Base-by-base conservation (phyloP, 148 eudicot species). In the Spergularia marina region DNA sequence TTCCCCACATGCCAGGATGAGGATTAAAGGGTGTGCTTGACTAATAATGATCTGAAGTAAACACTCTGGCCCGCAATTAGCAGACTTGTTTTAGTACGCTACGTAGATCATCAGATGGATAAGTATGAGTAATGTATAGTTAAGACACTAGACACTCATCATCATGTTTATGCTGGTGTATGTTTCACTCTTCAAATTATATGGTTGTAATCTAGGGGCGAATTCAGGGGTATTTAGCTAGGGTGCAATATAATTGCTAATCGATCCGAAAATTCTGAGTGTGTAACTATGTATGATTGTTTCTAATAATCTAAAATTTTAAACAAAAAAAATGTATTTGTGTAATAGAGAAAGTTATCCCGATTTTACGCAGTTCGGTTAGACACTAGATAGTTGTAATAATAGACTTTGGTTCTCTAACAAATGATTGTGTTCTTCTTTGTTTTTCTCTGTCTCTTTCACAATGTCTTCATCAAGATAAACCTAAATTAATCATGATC, bases 61-160 rank as follows among this genome's bases (percentile, higher is more conserved):
- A 73, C 41, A 70, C 49, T n/a, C 23, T 30, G 68, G 58, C 11
- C 18, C 47, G 60, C 59, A 62, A 54, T 74, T 64, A 56, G 65
- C 36, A 65, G 7, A 18, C 74, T 60, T 60, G 73, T 72, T 78
- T 78, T 55, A 66, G 58, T 73, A 78, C 81, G 76, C 51, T 57
- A 78, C 81, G 73, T 49, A 23, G 5, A 16, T 21, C 10, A 13
- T 4, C 57, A 54, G 18, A 6, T 21, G 18, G 14, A 63, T 30
- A 63, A 63, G 12, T 5, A 74, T 61, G 8, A 61, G 25, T 25
- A 23, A 23, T 55, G 17, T 15, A 56, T 44, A 44, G 5, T 44
- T 9, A 6, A 44, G 49, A 6, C 49, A 30, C 4, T 30, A 44
- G 49, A 6, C 49, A 30, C 4, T 30, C 36, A 30, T 30, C 36